Evolutionary conservation across 1,284 basidiomycete genomes (phyloP), one percentile per base, ranked within the genome.

Genomic region (Sporisorium graminicola): DNA sequence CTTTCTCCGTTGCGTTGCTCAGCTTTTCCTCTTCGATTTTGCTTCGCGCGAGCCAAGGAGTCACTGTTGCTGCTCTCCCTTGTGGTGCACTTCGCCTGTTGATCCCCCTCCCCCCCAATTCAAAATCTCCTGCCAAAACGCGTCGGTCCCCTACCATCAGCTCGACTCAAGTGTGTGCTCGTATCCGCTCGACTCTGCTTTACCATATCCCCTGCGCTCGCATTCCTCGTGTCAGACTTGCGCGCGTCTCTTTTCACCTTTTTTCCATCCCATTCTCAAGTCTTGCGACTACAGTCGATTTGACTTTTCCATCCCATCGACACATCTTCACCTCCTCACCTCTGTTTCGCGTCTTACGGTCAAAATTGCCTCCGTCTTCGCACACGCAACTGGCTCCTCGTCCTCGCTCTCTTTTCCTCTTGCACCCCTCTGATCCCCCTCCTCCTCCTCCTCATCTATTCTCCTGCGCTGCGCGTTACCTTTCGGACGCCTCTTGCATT

Each of bases 101-200:
- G 33, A 51, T 54, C 33, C 55, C 58, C 57, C 37, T 44, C 44
- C 43, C 58, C 73, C 68, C 68, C 51, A 62, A 59, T 64, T 74
- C 50, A 56, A 64, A 71, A 40, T 71, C 67, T 70, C 67, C 66
- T 74, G 66, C 72, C 66, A 74, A 74, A 74, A 65, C 66, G 72
- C 62, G 66, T 51, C 58, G 58, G 24, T 46, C 60, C 46, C 26
- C 73, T 75, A 31, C 67, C 73, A 75, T 67, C 73, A 75, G 58
- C 58, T 62, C 50, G 12, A 47, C 26, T 24, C 44, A 33, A 33
- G 69, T 31, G 61, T 60, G 54, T 49, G 43, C 29, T 64, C 61
- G 62, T 67, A 68, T 67, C 61, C 52, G 61, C 52, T 73, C 53
- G 26, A 29, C 53, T 58, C 55, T 42, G 59, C 52, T 62, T 74